Conservation (phyloP, 2,329 filamentous ascomycete genomes). For the Chalara sp. region DNA sequence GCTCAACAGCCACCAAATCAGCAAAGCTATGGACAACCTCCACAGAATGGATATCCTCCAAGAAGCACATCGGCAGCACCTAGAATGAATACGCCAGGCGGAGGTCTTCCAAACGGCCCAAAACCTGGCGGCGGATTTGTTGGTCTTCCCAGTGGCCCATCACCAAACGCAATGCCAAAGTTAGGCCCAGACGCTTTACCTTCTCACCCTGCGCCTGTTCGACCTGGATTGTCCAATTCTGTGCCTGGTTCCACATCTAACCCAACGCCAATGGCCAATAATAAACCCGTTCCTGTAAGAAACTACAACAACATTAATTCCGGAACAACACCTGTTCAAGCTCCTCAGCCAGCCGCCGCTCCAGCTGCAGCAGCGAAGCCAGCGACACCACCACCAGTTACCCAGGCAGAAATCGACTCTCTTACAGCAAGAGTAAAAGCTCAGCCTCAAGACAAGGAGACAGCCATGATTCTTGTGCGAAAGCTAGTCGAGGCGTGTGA, state of each 20-base stretch:
- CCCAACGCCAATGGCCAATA: conserved; percentile 30
- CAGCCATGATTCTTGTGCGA: conserved; percentile 70
- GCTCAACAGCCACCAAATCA: conserved; percentile 11
- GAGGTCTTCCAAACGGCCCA: conserved; percentile 10
- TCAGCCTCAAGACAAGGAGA: conserved; percentile 65
- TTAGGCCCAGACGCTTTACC: conserved; percentile 36
- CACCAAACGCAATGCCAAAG: conserved; percentile 1
- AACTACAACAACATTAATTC: conserved; percentile 26
- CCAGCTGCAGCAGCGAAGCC: conserved; percentile 3
- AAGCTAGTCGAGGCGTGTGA: conserved; percentile 80
- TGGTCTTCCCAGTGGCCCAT: conserved; percentile 12
- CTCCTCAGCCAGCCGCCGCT: conserved; percentile 1
- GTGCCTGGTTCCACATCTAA: conserved; percentile 38
- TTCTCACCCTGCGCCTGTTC: conserved; percentile 55
- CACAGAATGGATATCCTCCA: conserved; percentile 17
- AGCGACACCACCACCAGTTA: conserved; percentile 45
- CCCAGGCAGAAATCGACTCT: conserved; percentile 68
- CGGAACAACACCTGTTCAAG: background rate
- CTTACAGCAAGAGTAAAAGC: conserved; percentile 59
- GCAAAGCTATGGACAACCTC: conserved; percentile 9
- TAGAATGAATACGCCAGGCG: background rate
- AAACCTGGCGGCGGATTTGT: conserved; percentile 9
- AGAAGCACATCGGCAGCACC: conserved; percentile 22
- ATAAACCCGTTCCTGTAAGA: conserved; percentile 47
- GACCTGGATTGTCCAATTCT: conserved; percentile 53